Percentiles rank a stretch among this genome's conserved stretches.
Evolutionary conservation across 2,329 filamentous ascomycete species (phyloP).

Genomic region (Aspergillus bombycis): DNA sequence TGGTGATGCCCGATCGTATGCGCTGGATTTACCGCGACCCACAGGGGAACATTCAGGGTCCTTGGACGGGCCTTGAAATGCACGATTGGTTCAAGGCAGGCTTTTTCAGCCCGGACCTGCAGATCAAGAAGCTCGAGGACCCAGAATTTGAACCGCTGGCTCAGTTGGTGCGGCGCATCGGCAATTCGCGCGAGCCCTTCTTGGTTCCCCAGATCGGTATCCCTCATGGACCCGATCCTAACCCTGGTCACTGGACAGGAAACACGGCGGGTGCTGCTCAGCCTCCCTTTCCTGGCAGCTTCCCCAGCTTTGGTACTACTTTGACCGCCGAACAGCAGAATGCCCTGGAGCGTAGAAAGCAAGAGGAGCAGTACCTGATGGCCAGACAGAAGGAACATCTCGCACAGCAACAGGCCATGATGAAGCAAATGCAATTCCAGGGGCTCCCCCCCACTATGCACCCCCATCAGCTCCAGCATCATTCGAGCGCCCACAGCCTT

Average conservation of each 20-base stretch:
- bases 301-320: conserved; percentile 95
- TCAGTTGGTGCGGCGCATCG: conserved; percentile 91
- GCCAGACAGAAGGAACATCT: conserved; percentile 93
- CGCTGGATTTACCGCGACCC: conserved; percentile 98
- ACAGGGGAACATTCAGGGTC: conserved; percentile 87
- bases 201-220: conserved; percentile 96
- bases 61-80: conserved; percentile 97
- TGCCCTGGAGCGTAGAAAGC: conserved; percentile 91
- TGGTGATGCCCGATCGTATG: conserved; percentile 99
- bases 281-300: conserved; percentile 88
- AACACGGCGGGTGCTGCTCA: conserved; percentile 65
- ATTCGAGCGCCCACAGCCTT: conserved; percentile 91
- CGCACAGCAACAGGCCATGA: conserved; percentile 80
- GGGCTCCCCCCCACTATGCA: conserved; percentile 56
- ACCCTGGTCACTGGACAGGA: conserved; percentile 54
- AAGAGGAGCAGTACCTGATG: conserved; percentile 97
- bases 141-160: conserved; percentile 91
- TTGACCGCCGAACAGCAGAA: conserved; percentile 98
- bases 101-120: conserved; percentile 92
- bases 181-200: conserved; percentile 96
- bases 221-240: conserved; percentile 75
- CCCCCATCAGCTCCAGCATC: conserved; percentile 77
- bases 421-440: conserved; percentile 71
- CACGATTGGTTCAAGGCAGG: conserved; percentile 99
- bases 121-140: conserved; percentile 94